Evolutionary conservation across 306 rosid species (phyloP).

Genomic region (Cucumis melo): DNA sequence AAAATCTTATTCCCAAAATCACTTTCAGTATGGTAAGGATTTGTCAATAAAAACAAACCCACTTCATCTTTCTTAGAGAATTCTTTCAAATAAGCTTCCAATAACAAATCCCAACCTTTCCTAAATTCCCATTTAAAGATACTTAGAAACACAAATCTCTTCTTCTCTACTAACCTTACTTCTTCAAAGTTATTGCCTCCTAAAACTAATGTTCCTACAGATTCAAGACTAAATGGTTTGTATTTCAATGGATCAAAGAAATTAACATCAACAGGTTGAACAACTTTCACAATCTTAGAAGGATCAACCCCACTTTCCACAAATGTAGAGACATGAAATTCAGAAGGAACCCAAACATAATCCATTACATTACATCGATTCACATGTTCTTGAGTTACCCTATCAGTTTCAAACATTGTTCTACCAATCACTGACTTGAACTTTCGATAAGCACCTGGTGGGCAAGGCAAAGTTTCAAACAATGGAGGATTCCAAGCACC

Average conservation of each 20-base stretch:
- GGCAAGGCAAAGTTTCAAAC: conserved; percentile 63
- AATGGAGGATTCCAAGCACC: conserved; percentile 86
- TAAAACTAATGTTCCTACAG: conserved; percentile 26
- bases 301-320: conserved; percentile 65
- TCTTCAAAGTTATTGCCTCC: conserved; percentile 16
- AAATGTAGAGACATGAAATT: conserved; percentile 52
- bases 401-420: conserved; percentile 76
- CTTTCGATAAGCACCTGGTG: conserved; percentile 41
- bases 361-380: conserved; percentile 54
- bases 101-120: conserved; percentile 85
- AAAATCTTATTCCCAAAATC: conserved; percentile 64
- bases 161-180: conserved; percentile 1
- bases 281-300: conserved; percentile 62
- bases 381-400: conserved; percentile 44
- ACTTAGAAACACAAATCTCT: conserved; percentile 47
- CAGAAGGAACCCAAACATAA: conserved; percentile 84
- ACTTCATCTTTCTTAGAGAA: conserved; percentile 41
- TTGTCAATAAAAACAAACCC: conserved; percentile 49
- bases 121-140: conserved; percentile 82
- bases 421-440: conserved; percentile 69
- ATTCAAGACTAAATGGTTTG: conserved; percentile 38
- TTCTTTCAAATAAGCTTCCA: conserved; percentile 52
- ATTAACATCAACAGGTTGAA: conserved; percentile 74
- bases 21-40: conserved; percentile 65
- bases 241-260: conserved; percentile 56